phyloP scores from a whole-genome alignment of 148 eudicot genomes.

The Fagopyrum esculentum region DNA sequence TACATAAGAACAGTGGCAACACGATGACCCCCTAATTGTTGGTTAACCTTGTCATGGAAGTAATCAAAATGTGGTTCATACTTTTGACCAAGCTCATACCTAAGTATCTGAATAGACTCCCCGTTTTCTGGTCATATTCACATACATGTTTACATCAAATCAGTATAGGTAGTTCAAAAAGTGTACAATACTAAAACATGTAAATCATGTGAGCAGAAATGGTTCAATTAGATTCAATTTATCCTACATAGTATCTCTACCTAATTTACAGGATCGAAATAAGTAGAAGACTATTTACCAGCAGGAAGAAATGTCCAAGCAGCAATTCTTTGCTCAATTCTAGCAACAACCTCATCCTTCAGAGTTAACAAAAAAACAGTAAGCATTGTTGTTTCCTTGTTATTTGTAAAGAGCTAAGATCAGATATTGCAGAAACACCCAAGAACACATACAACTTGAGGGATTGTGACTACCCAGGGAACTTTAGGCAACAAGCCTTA shows the following conservation, averaged over 20 bases:
- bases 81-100: constrained; percentile 78
- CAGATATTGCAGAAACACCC: no score
- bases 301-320: constrained; percentile 89
- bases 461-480: no score
- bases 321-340: constrained; percentile 73
- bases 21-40: constrained; percentile 76
- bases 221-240: background rate
- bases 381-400: background rate
- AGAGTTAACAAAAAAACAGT: constrained; percentile 5
- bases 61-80: constrained; percentile 91
- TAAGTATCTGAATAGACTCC: constrained; percentile 80
- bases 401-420: background rate
- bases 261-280: background rate
- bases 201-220: background rate
- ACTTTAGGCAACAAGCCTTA: no score
- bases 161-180: background rate
- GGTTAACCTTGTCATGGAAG: constrained; percentile 71
- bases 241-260: background rate
- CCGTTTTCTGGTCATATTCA: constrained; percentile 62
- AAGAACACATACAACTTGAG: no score
- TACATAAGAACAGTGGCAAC: constrained; percentile 94
- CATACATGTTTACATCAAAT: background rate
- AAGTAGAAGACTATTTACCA: constrained; percentile 33
- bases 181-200: background rate
- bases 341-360: constrained; percentile 70